A percentile compares a stretch with the other conserved stretches of the same genome.
These are phyloP conservation scores for Chalciporus chontae DNA, from an alignment of 768 basidiomycete genomes.

Conservation along the genomic window DNA sequence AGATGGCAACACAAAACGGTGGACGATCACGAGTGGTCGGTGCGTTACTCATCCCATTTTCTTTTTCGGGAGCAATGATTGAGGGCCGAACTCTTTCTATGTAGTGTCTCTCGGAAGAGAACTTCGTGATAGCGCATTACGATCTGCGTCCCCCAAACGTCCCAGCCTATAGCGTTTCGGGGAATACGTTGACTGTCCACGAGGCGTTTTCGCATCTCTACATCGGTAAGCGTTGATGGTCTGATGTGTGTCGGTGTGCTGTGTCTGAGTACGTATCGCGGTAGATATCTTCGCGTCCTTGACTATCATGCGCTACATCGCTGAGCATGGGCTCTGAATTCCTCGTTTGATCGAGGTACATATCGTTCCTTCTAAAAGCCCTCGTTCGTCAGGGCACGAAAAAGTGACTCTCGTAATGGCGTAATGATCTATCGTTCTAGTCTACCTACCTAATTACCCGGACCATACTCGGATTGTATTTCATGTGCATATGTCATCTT, in stretches of 20 bases:
- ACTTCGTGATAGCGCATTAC: conserved; percentile 61
- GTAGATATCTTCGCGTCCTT: conserved; percentile 57
- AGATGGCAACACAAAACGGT: conserved; percentile 57
- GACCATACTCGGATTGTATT: neutral
- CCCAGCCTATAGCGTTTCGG: conserved; percentile 57
- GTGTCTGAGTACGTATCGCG: conserved; percentile 2
- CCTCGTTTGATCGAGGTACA: neutral
- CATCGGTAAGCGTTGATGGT: conserved; percentile 40
- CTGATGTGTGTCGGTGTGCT: neutral
- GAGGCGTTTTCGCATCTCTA: conserved; percentile 52
- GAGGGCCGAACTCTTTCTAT: neutral
- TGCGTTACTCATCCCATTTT: conserved; percentile 40
- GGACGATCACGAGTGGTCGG: conserved; percentile 71
- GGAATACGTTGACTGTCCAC: conserved; percentile 58
- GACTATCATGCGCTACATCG: conserved; percentile 63
- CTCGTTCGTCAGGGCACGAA: neutral
- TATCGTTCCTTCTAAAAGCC: neutral
- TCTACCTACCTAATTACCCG: neutral
- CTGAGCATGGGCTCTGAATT: conserved; percentile 43
- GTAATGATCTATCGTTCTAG: neutral
- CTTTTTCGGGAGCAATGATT: conserved; percentile 4
- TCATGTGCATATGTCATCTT: neutral
- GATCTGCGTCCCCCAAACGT: conserved; percentile 54
- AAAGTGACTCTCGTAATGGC: neutral
- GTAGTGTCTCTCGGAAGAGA: conserved; percentile 58